Conservation (phyloP, 495 filamentous ascomycete genomes). For the Xylaria longipes region DNA sequence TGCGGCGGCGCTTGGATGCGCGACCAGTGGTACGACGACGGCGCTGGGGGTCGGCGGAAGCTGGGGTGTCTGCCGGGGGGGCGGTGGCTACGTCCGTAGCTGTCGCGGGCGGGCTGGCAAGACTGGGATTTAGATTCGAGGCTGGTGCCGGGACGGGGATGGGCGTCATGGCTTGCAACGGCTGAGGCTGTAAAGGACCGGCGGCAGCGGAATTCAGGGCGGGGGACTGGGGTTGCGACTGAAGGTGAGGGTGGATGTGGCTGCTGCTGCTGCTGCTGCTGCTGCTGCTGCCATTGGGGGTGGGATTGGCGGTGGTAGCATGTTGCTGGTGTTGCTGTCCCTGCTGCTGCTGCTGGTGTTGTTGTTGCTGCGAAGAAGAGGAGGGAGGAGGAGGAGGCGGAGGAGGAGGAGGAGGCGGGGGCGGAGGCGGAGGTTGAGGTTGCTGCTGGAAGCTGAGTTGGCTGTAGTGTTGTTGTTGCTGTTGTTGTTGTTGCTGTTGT, state of each 20-base stretch:
- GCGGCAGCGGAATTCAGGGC: slow-evolving; percentile 8
- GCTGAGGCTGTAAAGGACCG: slow-evolving; percentile 10
- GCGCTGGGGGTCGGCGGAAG: slow-evolving; percentile 8
- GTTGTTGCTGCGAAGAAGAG: slow-evolving; percentile 18
- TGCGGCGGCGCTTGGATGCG: slow-evolving; percentile 31
- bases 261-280: neutral
- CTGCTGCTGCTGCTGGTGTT: slow-evolving; percentile 25
- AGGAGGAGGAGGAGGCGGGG: too few species aligned
- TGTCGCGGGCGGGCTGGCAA: neutral
- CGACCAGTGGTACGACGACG: slow-evolving; percentile 28
- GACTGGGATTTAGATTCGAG: slow-evolving; percentile 17
- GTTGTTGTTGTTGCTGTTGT: slow-evolving; percentile 4
- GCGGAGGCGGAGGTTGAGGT: too few species aligned
- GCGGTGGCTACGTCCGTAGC: neutral
- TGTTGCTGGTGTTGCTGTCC: slow-evolving; percentile 16
- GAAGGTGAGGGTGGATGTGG: slow-evolving; percentile 27
- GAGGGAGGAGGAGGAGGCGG: slow-evolving; percentile 11
- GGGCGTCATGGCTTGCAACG: slow-evolving; percentile 13
- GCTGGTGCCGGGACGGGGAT: neutral
- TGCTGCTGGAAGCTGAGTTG: slow-evolving; percentile 26
- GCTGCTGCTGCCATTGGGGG: slow-evolving; percentile 23
- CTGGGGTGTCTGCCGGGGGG: neutral
- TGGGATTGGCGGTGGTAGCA: neutral
- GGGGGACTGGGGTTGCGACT: slow-evolving; percentile 25
- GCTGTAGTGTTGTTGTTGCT: slow-evolving; percentile 14